Evolutionary conservation across 225 moss, liverwort and hornwort genomes (phyloP), one percentile per base, ranked within the genome.

Genomic region (Climacium dendroides): DNA sequence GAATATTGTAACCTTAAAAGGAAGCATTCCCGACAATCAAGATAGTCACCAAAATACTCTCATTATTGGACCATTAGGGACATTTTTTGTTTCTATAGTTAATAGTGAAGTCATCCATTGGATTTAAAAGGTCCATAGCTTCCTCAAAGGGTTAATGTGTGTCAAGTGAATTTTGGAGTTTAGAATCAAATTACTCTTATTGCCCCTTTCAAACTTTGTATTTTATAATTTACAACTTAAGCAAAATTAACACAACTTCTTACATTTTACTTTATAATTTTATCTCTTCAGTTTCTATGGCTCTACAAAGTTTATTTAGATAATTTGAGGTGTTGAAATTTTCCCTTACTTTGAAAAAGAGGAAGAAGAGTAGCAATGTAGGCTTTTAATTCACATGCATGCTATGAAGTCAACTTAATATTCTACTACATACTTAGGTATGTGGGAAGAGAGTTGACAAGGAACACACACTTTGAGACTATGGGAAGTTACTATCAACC

Each of bases 71-170:
- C n/a, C n/a, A n/a, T n/a, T n/a, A n/a, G n/a, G n/a, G n/a, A n/a
- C n/a, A n/a, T n/a, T n/a, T n/a, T n/a, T n/a, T n/a, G n/a, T n/a
- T n/a, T n/a, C n/a, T n/a, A n/a, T n/a, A n/a, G n/a, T n/a, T n/a
- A n/a, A n/a, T n/a, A n/a, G n/a, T n/a, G n/a, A n/a, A n/a, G 9
- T 15, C 41, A 70, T 41, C 3, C 2, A 41, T 25, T 0, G 0
- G 0, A 15, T 3, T 7, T 20, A n/a, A 4, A 12, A 66, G 20
- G 11, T 66, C 0, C 2, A 0, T 0, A 66, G 0, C 2, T 2
- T n/a, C 20, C n/a, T 12, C 7, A 12, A 0, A 20, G 0, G 22
- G 4, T 73, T 73, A 19, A 47, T 29, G 7, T 34, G 3, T 4
- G 0, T 52, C 7, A 48, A 45, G 2, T 19, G 19, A 32, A 48